Evolutionary conservation across 2,329 filamentous ascomycete species (phyloP), one percentile per base, ranked within the genome.

Genomic region (Colletotrichum coccodes): DNA sequence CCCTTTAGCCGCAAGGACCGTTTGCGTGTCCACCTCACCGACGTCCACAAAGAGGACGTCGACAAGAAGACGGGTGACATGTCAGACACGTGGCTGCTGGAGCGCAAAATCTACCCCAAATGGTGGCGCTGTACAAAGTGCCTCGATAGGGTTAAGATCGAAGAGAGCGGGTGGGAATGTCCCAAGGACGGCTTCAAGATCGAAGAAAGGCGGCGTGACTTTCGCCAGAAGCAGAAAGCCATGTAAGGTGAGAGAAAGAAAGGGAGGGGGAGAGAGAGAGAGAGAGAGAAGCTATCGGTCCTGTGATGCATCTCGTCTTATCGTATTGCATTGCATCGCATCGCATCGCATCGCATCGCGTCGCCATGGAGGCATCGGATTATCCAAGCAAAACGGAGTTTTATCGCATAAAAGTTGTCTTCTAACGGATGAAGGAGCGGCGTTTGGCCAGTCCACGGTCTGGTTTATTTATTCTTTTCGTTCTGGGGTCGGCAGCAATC

Each of bases 71-170:
- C 84, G 21, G 81, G 82, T 30, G 76, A 76, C 26, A 71, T 77
- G 64, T 74, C 75, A 46, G 76, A 79, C 26, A 78, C 78, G 68
- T 84, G 81, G 82, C 71, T 81, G 40, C 73, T 78, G 9, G 76
- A 74, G 57, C 80, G 84, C 64, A 78, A 80, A 60, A 74, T 84
- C 38, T 76, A 79, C n/a, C 64, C 65, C 3, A 76, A 73, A 3
- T 89, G 86, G 86, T 89, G 86, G 85, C 82, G 87, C 40, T 89
- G 87, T 75, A 79, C 81, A 53, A 83, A 83, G 64, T 89, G 87
- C 72, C 82, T 89, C 46, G 72, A 72, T 65, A 79, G 86, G 49
- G 81, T 88, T 62, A 72, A 76, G 61, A 76, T 85, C 65, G 76
- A 77, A 21, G 74, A 76, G 57, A 68, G 79, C 44, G 80, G 79